Evolutionary conservation across 2,329 filamentous ascomycete species (phyloP).

Genomic region (Knufia petricola): DNA sequence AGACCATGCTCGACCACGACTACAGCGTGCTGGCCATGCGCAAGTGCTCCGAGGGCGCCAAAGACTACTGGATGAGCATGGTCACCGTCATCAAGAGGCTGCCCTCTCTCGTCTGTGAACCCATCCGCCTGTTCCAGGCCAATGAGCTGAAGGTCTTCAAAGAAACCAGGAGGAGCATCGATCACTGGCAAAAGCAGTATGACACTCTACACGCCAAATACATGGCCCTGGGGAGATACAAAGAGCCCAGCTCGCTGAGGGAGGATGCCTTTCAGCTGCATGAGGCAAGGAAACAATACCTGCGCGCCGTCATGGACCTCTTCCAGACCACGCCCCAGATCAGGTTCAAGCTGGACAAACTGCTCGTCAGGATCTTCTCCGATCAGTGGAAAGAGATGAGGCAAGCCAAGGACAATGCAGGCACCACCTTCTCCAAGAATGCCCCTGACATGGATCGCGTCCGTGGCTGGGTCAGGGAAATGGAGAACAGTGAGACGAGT

Average conservation of each 20-base stretch:
- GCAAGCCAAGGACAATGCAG: constrained; percentile 55
- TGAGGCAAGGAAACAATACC: constrained; percentile 80
- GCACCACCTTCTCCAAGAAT: constrained; percentile 55
- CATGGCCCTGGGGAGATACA: constrained; percentile 76
- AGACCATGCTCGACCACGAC: constrained; percentile 85
- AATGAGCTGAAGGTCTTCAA: constrained; percentile 79
- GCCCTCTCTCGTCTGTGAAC: constrained; percentile 68
- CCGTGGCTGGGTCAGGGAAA: constrained; percentile 83
- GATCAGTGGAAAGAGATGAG: constrained; percentile 87
- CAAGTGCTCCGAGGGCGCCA: constrained; percentile 72
- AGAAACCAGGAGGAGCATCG: constrained; percentile 66
- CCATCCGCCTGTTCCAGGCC: constrained; percentile 66
- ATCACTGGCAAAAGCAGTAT: constrained; percentile 72
- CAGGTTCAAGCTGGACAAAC: constrained; percentile 70
- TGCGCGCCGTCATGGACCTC: constrained; percentile 89
- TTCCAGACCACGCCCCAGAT: constrained; percentile 80
- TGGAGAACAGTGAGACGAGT: constrained; percentile 77
- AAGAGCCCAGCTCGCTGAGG: constrained; percentile 79
- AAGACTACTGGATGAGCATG: constrained; percentile 76
- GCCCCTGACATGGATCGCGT: constrained; percentile 80
- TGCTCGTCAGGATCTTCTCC: constrained; percentile 73
- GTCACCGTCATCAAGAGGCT: constrained; percentile 66
- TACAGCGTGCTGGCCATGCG: constrained; percentile 83
- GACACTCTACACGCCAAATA: constrained; percentile 76
- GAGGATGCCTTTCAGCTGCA: constrained; percentile 96